Base-by-base conservation (phyloP, 2,329 filamentous ascomycete genomes). In the Exophiala aquamarina region DNA sequence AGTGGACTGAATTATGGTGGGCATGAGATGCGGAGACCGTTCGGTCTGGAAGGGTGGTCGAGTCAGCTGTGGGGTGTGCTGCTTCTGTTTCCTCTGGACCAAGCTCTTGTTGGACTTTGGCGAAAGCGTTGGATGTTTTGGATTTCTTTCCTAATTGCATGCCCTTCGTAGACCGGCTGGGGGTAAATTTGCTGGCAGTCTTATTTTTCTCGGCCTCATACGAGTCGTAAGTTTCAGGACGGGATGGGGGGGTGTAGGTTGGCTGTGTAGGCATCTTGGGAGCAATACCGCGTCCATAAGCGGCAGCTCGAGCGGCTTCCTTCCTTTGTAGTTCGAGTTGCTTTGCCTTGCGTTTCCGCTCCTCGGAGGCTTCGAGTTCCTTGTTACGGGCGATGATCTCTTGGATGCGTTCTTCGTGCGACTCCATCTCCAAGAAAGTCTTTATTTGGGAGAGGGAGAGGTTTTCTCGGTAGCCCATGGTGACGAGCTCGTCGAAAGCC, bases 81-180 rank as follows among this genome's bases (percentile, higher is more conserved):
- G 50, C 37, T 26, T 49, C 36, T 21, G 36, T 21, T 23, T 42
- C 33, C 11, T 95, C 89, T 29, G 85, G 79, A n/a, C 90, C 91
- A 65, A 97, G 78, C 57, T 97, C 92, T 50, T 88, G 89, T 58
- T 90, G 86, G 26, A 98, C 91, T 62, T 91, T 87, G 70, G 97
- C 92, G 66, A 95, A 97, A 78, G 97, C 95, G 68, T 95, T 92
- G 21, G 87, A 95, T 17, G 89, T 91, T 76, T 97, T 97, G 51
- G 89, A 95, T 75, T 98, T 98, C 77, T 97, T 97, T 70, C 93
- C 93, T 47, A 98, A 77, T 70, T 97, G 92, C 94, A 98, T 98
- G 59, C 93, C 93, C 76, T 98, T 98, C 61, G 89, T 90, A 14
- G 51, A 36, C 72, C 94, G 89, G 50, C 85, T 81, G 41, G 87